Base-by-base conservation (phyloP, 2,329 filamentous ascomycete species). In the Scedosporium minutisporum region DNA sequence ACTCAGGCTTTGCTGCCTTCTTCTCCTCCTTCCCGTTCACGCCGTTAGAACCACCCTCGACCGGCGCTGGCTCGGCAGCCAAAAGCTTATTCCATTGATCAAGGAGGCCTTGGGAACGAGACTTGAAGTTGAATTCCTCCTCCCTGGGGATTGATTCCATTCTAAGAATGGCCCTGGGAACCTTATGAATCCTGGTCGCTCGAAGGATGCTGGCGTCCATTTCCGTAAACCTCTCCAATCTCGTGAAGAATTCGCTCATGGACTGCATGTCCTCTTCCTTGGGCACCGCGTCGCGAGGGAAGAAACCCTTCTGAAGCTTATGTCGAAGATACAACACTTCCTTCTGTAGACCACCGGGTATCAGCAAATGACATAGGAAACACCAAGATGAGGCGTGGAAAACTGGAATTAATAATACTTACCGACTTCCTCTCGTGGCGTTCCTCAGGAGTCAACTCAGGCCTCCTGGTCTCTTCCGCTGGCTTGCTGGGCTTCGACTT, bases 181-280 rank as follows among this genome's bases (percentile, higher is more conserved):
- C 93, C 79, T 99, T 99, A 85, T 97, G 93, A 76, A 99, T 97
- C 82, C 97, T 99, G 65, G 95, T 99, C 14, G 79, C 81, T 66
- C 90, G 87, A 70, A 97, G 96, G 69, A 97, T 95, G 67, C 87
- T 86, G 33, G 90, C 91, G 72, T 97, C 93, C 4, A 97, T 84
- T 66, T 96, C 90, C 1, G 85, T 78, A 73, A 80, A 88, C 6
- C 81, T 84, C 76, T 99, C 95, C 5, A 99, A 84, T 74, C 96
- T 91, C 33, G 81, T 83, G 63, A 96, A 80, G 69, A 87, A 91
- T 18, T 90, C 87, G 4, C 87, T 87, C 87, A 95, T 92, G 58
- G 79, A 77, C 65, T 85, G 79, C 89, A 93, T 93, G 68, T 93
- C 90, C 6, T 92, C 87, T 68, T 91, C 90, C 74, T 93, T 89